These are phyloP conservation scores for Dactylellina leptospora DNA, from an alignment of 2,329 filamentous ascomycete species.

Conservation along the genomic window DNA sequence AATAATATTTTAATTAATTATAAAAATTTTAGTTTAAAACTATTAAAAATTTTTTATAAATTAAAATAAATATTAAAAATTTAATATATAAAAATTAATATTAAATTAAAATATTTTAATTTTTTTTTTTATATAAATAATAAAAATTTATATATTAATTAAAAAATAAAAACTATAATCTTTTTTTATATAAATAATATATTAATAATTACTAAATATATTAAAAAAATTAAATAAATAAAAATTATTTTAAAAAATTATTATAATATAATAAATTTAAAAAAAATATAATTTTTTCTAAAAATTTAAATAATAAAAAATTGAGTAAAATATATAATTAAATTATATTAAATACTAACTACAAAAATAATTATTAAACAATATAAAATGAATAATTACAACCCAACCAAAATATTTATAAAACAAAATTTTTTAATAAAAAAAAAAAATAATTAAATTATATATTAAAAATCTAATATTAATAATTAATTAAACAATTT, in stretches of 20 bases:
- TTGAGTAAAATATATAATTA: not conserved
- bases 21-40: constrained; percentile 26
- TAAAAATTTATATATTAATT: constrained; percentile 6
- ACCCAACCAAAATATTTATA: not conserved
- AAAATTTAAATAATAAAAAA: not conserved
- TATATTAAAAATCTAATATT: not conserved
- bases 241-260: constrained; percentile 10
- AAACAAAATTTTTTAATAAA: not conserved
- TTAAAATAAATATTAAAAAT: constrained; percentile 16
- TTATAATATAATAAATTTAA: not conserved
- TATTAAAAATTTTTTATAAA: constrained; percentile 25
- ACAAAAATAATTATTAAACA: not conserved
- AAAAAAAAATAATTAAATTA: not conserved
- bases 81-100: constrained; percentile 4
- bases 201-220: constrained; percentile 22
- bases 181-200: constrained; percentile 43
- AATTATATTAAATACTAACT: not conserved
- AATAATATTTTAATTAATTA: constrained; percentile 18
- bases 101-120: not conserved
- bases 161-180: constrained; percentile 8
- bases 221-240: constrained; percentile 2
- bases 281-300: not conserved
- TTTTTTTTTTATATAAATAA: constrained; percentile 18
- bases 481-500: not conserved
- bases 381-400: not conserved